Base-by-base conservation (phyloP, 495 filamentous ascomycete genomes). In the Podospora anserina region DNA sequence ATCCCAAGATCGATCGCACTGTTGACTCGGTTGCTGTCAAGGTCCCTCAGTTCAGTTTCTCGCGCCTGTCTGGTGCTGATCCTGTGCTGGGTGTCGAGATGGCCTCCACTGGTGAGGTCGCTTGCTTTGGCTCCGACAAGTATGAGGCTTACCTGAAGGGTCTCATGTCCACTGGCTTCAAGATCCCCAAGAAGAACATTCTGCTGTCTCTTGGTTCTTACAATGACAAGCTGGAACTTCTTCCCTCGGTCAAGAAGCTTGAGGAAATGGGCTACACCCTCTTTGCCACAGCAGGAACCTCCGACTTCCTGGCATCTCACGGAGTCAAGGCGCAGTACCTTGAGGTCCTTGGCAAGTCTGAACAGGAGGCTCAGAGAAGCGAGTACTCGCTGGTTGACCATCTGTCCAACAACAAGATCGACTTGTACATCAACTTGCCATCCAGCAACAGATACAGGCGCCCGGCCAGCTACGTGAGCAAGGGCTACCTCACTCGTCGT, bases 31-130 rank as follows among this genome's bases (percentile, higher is more conserved):
- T 98, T 59, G 95, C 91, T 79, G 94, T 97, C 66, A 99, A 99
- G 83, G 95, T 98, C 18, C 95, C 95, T 0, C 95, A 99, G 78
- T 99, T 99, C 85, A 97, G 92, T 71, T 99, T 99, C 87, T 97
- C 95, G 13, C 89, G 95, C 72, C 85, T 99, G 28, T 96, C 95
- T 57, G 95, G 95, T 30, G 95, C 95, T 4, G 95, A 99, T 79
- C 95, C 95, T 34, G 94, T 99, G 16, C 84, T 98, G 57, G 95
- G 95, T 77, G 95, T 99, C 59, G 95, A 99, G 82, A 99, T 99
- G 95, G 95, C 95, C 11, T 99, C 95, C 23, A 99, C 95, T 39
- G 95, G 95, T 72, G 95, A 99, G 78, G 95, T 99, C 72, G 95
- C 95, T 72, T 97, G 92, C 68, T 99, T 99, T 78, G 95, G 95